phyloP scores from a whole-genome alignment of 805 yeast species.

The Starmerella vaccinii region DNA sequence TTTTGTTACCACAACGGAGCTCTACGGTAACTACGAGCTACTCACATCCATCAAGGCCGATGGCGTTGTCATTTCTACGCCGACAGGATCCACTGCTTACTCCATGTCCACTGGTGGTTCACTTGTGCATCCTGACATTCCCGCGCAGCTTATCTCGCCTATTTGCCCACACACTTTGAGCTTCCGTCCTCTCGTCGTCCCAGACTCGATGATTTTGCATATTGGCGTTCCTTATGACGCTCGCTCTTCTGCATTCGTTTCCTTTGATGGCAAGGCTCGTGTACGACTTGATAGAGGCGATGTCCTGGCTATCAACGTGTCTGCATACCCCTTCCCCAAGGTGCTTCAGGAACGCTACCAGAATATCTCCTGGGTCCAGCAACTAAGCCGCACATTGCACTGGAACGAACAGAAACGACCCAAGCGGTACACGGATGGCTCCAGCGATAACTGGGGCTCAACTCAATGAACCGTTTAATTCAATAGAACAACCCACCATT shows the following conservation, averaged over 20 bases:
- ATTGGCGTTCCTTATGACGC: slow-evolving; percentile 75
- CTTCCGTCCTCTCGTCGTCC: slow-evolving; percentile 81
- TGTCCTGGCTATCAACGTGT: slow-evolving; percentile 73
- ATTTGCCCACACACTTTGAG: slow-evolving; percentile 93
- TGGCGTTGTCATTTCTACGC: slow-evolving; percentile 85
- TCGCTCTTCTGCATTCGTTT: slow-evolving; percentile 90
- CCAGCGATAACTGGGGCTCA: slow-evolving; percentile 6
- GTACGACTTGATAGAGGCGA: slow-evolving; percentile 75
- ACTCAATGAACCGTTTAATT: too few relatives aligned
- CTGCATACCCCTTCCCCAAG: slow-evolving; percentile 90
- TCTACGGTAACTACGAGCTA: slow-evolving; percentile 77
- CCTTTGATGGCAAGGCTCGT: slow-evolving; percentile 87
- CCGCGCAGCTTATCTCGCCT: slow-evolving; percentile 87
- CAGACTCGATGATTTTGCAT: slow-evolving; percentile 80
- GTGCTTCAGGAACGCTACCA: slow-evolving; percentile 46
- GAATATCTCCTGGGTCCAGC: slow-evolving; percentile 72
- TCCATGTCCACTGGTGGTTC: slow-evolving; percentile 94
- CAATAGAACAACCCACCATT: too few relatives aligned
- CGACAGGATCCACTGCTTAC: slow-evolving; percentile 94
- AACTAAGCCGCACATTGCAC: slow-evolving; percentile 59
- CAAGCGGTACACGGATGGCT: slow-evolving; percentile 37
- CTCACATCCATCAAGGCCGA: slow-evolving; percentile 90
- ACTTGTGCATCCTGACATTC: slow-evolving; percentile 84
- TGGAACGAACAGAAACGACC: slow-evolving; percentile 92
- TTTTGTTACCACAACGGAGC: slow-evolving; percentile 75